phyloP scores from a whole-genome alignment of 768 basidiomycete genomes.

The Mycena polygramma region DNA sequence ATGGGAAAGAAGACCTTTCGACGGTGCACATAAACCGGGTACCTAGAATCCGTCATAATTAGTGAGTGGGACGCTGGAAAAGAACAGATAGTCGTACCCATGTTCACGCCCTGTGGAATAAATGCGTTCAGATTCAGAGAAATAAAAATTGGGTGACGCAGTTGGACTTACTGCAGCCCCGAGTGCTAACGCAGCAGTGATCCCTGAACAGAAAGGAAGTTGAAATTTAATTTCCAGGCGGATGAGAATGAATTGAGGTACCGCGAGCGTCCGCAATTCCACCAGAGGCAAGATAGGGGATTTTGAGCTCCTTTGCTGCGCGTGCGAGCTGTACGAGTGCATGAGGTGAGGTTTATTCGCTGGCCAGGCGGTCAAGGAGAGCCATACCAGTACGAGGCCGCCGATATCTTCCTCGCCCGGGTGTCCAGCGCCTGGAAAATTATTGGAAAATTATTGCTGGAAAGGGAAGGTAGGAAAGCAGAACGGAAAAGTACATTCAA shows the following conservation, averaged over 20 bases:
- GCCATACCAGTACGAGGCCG: conserved; percentile 80
- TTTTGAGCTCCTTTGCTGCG: conserved; percentile 84
- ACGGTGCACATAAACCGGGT: conserved; percentile 95
- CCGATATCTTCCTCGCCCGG: conserved; percentile 96
- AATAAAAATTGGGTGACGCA: not conserved
- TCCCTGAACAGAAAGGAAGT: conserved; percentile 46
- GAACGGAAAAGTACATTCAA: conserved; percentile 72
- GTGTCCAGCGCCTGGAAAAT: conserved; percentile 94
- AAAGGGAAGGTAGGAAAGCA: no score
- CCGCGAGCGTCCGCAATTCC: conserved; percentile 89
- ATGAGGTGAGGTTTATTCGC: not conserved
- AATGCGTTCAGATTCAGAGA: conserved; percentile 1
- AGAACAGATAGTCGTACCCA: conserved; percentile 63
- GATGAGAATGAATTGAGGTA: not conserved
- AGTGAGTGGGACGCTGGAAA: conserved; percentile 4
- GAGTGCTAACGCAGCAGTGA: conserved; percentile 84
- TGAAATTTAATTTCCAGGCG: not conserved
- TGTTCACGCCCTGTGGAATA: conserved; percentile 81
- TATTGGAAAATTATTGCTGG: no score
- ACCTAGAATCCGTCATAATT: conserved; percentile 49
- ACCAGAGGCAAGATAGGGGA: conserved; percentile 92
- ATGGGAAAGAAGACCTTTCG: conserved; percentile 69
- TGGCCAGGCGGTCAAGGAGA: not conserved
- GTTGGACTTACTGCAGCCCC: conserved; percentile 76
- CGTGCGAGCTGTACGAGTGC: conserved; percentile 76